These are phyloP conservation scores for Aspergillus nomiae DNA, from an alignment of 2,329 filamentous ascomycete genomes.

Conservation along the genomic window DNA sequence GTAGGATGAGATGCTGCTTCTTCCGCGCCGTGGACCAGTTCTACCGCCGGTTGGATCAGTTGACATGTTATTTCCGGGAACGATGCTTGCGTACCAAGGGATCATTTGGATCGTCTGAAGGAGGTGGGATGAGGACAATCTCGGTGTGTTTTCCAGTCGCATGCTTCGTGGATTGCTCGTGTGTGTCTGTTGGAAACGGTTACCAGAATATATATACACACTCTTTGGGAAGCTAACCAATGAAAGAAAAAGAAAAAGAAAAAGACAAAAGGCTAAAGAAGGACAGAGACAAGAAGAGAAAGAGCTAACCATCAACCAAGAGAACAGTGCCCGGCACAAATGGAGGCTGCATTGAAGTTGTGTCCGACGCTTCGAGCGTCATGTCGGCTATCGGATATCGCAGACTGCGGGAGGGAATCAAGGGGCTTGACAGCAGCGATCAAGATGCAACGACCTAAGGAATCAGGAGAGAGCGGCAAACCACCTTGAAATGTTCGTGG, in stretches of 20 bases:
- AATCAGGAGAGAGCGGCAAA: background rate
- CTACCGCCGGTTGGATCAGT: background rate
- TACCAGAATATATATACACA: background rate
- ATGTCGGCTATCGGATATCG: background rate
- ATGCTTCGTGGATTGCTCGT: background rate
- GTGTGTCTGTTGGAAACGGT: background rate
- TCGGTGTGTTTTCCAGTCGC: background rate
- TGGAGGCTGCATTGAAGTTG: background rate
- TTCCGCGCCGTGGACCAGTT: background rate
- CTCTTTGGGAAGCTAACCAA: accelerated
- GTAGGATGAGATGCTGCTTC: background rate
- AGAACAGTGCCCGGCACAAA: background rate
- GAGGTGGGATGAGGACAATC: background rate
- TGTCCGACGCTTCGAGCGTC: background rate
- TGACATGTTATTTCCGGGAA: background rate
- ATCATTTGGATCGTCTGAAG: background rate
- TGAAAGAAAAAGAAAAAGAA: background rate
- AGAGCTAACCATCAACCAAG: background rate
- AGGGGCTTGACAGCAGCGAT: background rate
- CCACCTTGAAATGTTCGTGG: accelerated
- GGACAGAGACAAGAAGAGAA: background rate
- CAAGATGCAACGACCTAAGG: background rate
- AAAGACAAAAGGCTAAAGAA: background rate
- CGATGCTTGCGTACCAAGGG: background rate
- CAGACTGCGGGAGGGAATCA: background rate